Base-by-base conservation (phyloP, 2,329 filamentous ascomycete species). In the Calonectria honghensis region DNA sequence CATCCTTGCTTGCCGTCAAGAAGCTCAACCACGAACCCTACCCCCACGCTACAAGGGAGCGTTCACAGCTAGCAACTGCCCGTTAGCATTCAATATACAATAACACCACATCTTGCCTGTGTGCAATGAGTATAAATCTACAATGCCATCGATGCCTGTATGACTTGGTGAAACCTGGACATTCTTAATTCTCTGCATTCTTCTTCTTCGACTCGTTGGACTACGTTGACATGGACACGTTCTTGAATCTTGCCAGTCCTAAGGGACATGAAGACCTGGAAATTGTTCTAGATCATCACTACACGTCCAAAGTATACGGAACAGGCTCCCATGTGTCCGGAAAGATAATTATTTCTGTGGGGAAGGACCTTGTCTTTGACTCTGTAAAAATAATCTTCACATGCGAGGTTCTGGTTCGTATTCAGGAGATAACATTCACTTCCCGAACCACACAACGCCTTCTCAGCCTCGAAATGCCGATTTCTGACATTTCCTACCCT, bases 371-470 rank as follows among this genome's bases (percentile, higher is more conserved):
- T 14, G 16, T 29, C 4, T 65, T 65, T 7, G 61, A 65, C 10
- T 65, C 61, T 10, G 41, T 65, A 18, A 65, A 65, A 24, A 65
- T 65, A 13, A 48, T 65, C 7, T 48, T 65, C 61, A 65, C 61
- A 2, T 45, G 61, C 27, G 61, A 65, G 16, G 61, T 32, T 2
- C 16, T 65, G 2, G 4, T 65, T 27, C 13, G 39, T 27, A 31
- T 65, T 5, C 39, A 65, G 32, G 39, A 65, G 1, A 48, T 48
- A 32, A 13, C 61, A 10, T 6, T n/a, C 13, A 65, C 27, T 0
- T 45, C 61, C 11, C 41, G 61, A 31, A 65, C 41, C 2, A 48
- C 61, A 31, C 61, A 65, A 32, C 61, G 61, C 27, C 61, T 13
- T 16, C 18, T 65, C 1, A 32, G 61, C 18, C 29, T 65, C n/a